phyloP scores from a whole-genome alignment of 148 eudicot genomes.

The Chenopodium berlandieri region DNA sequence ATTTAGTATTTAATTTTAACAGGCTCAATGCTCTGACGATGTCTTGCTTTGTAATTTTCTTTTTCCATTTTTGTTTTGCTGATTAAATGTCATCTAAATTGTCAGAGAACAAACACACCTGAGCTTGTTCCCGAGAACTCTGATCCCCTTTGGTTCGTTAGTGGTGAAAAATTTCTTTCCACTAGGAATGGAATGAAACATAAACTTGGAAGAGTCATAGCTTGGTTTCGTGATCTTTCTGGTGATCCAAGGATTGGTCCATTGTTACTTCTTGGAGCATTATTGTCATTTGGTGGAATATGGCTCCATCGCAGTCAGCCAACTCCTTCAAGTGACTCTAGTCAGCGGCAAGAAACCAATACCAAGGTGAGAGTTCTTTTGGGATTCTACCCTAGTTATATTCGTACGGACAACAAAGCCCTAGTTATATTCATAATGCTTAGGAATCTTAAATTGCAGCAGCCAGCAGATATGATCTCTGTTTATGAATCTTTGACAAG shows the following conservation, averaged over 20 bases:
- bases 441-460: not conserved
- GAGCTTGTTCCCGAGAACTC: constrained; percentile 74
- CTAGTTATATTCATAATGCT: not conserved
- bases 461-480: not conserved
- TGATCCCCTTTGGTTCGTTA: constrained; percentile 58
- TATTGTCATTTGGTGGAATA: constrained; percentile 70
- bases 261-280: constrained; percentile 74
- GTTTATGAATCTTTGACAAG: not conserved
- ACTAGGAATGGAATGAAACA: constrained; percentile 51
- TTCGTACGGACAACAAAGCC: too few relatives aligned
- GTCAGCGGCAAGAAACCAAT: constrained; percentile 34
- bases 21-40: not conserved
- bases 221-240: constrained; percentile 31
- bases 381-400: constrained; percentile 1
- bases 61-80: not conserved
- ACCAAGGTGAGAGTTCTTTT: constrained; percentile 37
- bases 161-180: constrained; percentile 52
- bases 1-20: not conserved
- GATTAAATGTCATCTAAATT: constrained; percentile 1
- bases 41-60: not conserved
- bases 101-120: constrained; percentile 79
- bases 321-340: constrained; percentile 32
- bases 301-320: constrained; percentile 66
- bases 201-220: constrained; percentile 33
- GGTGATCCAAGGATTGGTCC: constrained; percentile 85